Evolutionary conservation across 208 protist species (phyloP).

Genomic region (Acanthamoeba lugdunensis): DNA sequence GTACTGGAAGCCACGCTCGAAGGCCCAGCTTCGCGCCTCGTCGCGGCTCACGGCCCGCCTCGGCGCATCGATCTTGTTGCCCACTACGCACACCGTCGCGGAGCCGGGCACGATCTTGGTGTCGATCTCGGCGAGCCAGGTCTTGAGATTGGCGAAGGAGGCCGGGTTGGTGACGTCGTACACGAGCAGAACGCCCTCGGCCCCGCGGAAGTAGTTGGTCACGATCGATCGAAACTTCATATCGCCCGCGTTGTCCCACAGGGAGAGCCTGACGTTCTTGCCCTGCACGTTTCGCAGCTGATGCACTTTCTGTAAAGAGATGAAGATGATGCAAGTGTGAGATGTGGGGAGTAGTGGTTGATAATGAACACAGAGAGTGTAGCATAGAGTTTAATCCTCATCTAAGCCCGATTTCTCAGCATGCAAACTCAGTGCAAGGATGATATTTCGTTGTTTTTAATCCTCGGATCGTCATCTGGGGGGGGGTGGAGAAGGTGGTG

Average conservation of each 20-base stretch:
- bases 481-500: not conserved
- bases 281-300: constrained; percentile 12
- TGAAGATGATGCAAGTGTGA: not conserved
- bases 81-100: not conserved
- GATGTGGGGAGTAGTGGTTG: not conserved
- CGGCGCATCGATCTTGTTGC: constrained; percentile 40
- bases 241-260: constrained; percentile 31
- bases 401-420: constrained; percentile 8
- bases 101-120: constrained; percentile 3
- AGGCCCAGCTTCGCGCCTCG: constrained; percentile 21
- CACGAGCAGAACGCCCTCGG: constrained; percentile 10
- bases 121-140: constrained; percentile 36
- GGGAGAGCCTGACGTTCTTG: constrained; percentile 27
- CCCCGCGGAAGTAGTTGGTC: constrained; percentile 49
- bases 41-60: not conserved
- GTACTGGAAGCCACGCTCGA: constrained; percentile 46
- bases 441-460: constrained; percentile 55
- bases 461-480: not conserved
- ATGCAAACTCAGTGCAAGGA: constrained; percentile 43
- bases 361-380: not conserved
- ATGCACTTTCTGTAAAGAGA: constrained; percentile 38
- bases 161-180: constrained; percentile 50
- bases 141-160: constrained; percentile 35
- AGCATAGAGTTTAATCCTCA: not conserved
- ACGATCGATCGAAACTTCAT: not conserved